Evolutionary conservation across 2,329 filamentous ascomycete genomes (phyloP).

Genomic region (Exserohilum turcica): DNA sequence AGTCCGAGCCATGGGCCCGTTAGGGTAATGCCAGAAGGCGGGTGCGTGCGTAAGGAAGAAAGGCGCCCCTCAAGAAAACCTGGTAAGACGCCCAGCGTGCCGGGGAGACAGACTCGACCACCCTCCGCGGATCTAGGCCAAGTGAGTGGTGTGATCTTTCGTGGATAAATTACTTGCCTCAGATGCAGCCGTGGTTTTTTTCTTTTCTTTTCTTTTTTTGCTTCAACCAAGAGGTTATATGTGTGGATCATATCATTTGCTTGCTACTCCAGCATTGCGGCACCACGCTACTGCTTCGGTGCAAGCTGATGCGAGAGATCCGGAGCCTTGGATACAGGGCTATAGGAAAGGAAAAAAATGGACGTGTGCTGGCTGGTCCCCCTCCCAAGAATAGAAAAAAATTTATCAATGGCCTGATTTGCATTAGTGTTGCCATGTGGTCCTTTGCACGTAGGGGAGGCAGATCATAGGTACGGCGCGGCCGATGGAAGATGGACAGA

Average conservation of each 20-base stretch:
- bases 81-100: neutral
- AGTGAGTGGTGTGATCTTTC: neutral
- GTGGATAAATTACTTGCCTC: neutral
- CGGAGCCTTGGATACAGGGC: neutral
- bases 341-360: neutral
- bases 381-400: neutral
- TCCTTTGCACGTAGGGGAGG: neutral
- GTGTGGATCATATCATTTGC: neutral
- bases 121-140: too few species aligned
- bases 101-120: neutral
- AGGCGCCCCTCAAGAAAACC: neutral
- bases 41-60: neutral
- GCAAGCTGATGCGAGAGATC: neutral
- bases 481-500: neutral
- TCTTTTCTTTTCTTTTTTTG: too few species aligned
- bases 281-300: neutral
- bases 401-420: conserved; percentile 12
- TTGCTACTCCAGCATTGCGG: neutral
- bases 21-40: neutral
- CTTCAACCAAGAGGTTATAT: neutral
- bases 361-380: neutral
- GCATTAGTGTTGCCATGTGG: neutral
- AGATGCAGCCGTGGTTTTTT: neutral
- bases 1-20: neutral
- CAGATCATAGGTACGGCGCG: neutral